Conservation (phyloP, 768 basidiomycete species). For the Exsudoporus frostii region DNA sequence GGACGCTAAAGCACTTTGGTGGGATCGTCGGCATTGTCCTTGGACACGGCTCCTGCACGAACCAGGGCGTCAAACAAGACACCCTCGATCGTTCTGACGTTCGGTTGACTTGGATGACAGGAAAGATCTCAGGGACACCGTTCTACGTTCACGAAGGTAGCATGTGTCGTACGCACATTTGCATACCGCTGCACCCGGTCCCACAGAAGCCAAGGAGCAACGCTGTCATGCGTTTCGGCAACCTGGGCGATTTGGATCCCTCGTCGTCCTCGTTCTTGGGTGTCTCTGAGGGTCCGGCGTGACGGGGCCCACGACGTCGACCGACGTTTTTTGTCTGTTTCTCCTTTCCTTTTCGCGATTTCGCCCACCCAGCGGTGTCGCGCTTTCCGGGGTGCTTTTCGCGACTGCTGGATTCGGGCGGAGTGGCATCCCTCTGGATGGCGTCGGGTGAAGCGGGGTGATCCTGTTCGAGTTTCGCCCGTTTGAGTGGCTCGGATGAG, state of each 20-base stretch:
- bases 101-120: slow-evolving; percentile 53
- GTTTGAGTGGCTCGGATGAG: slow-evolving; percentile 9
- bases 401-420: not conserved
- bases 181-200: slow-evolving; percentile 91
- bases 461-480: slow-evolving; percentile 6
- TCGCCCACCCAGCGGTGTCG: slow-evolving; percentile 32
- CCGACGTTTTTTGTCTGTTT: slow-evolving; percentile 37
- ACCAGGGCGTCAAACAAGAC: slow-evolving; percentile 85
- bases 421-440: not conserved
- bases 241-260: slow-evolving; percentile 45
- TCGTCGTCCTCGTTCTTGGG: slow-evolving; percentile 16
- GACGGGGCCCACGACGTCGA: slow-evolving; percentile 43
- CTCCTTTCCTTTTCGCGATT: slow-evolving; percentile 35
- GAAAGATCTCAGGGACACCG: not conserved
- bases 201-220: slow-evolving; percentile 90
- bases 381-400: slow-evolving; percentile 12
- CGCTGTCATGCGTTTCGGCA: slow-evolving; percentile 84
- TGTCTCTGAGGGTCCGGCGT: slow-evolving; percentile 31
- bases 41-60: slow-evolving; percentile 87
- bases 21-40: slow-evolving; percentile 90
- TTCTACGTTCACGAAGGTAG: too few relatives aligned
- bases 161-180: slow-evolving; percentile 64
- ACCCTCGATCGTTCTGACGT: slow-evolving; percentile 81
- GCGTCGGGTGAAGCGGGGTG: not conserved
- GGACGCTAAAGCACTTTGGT: slow-evolving; percentile 57